Evolutionary conservation across 2,329 filamentous ascomycete species (phyloP).

Genomic region (Rhynchosporium agropyri): DNA sequence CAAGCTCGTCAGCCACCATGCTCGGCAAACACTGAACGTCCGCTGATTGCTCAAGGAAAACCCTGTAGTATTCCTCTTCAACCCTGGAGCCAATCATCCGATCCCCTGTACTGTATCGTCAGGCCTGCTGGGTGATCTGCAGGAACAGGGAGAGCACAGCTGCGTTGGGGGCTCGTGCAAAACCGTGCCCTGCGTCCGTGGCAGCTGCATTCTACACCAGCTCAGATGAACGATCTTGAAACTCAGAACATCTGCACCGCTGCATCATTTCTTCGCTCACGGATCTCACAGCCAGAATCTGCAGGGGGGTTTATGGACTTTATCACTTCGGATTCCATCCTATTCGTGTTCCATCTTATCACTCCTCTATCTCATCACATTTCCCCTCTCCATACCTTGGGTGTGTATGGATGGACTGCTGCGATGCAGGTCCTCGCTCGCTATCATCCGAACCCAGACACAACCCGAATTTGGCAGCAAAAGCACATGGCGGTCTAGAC

Average conservation of each 20-base stretch:
- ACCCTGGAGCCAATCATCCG: no score
- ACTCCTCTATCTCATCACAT: not conserved
- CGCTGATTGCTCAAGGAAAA: not conserved
- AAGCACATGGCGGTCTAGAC: conserved; percentile 6
- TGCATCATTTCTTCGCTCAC: no score
- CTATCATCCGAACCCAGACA: conserved; percentile 4
- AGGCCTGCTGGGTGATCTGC: not conserved
- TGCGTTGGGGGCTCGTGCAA: not conserved
- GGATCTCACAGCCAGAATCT: no score
- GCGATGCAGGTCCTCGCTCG: not conserved
- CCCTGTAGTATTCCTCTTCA: no score
- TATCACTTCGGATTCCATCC: not conserved
- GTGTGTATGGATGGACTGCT: not conserved
- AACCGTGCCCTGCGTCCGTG: conserved; percentile 12
- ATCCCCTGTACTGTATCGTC: not conserved
- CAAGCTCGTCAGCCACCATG: not conserved
- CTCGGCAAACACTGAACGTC: not conserved
- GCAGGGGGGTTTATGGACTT: no score
- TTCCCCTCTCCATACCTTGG: not conserved
- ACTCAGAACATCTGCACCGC: no score
- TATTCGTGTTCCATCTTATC: not conserved
- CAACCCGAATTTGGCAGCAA: not conserved
- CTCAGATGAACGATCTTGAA: no score
- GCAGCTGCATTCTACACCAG: not conserved
- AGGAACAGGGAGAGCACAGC: not conserved